Evolutionary conservation across 208 protist species (phyloP).

Genomic region (Acanthamoeba culbertsoni): DNA sequence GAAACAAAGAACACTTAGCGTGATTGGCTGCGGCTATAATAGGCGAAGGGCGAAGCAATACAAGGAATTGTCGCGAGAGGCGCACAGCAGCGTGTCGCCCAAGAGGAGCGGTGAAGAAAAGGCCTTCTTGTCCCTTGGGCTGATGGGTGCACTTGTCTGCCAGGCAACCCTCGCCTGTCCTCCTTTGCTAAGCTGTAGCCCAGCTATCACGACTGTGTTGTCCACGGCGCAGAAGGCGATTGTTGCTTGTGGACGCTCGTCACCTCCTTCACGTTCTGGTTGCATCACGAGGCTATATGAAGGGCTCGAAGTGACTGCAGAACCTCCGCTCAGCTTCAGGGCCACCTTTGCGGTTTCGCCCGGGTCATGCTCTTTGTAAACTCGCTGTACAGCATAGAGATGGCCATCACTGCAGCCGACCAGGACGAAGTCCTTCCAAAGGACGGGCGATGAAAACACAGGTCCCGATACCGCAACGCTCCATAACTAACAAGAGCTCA

Average conservation of each 20-base stretch:
- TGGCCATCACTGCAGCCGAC: neutral
- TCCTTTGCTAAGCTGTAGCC: neutral
- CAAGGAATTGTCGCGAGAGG: neutral
- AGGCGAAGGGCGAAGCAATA: neutral
- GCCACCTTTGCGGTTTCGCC: neutral
- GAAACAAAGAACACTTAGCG: too few species aligned
- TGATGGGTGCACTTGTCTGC: neutral
- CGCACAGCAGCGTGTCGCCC: neutral
- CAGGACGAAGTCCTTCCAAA: neutral
- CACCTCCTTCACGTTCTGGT: too few species aligned
- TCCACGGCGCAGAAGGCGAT: neutral
- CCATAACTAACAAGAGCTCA: neutral
- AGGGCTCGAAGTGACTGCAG: neutral
- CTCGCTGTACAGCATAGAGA: neutral
- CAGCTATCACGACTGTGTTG: neutral
- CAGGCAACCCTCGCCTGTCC: neutral
- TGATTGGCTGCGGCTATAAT: neutral
- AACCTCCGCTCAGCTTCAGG: neutral
- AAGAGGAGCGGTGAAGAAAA: neutral
- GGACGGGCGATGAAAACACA: neutral
- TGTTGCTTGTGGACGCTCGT: neutral
- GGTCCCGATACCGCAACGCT: neutral
- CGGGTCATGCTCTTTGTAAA: too few species aligned
- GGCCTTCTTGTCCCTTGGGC: neutral
- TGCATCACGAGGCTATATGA: neutral